Conservation (phyloP, 2,329 filamentous ascomycete genomes). For the Laburnicola sp. region DNA sequence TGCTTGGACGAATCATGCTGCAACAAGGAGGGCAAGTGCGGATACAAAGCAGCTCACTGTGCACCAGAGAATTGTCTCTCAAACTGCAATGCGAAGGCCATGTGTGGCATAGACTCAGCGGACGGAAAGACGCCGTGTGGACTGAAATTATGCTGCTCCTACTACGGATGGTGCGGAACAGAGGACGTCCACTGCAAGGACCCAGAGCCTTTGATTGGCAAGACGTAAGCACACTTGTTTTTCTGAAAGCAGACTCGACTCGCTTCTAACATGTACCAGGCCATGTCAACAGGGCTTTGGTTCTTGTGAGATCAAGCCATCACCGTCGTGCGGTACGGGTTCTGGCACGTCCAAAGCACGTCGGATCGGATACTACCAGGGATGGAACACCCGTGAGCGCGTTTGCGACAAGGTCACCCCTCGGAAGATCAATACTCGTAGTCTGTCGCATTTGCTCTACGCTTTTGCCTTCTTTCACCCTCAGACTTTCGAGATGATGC, state of each 20-base stretch:
- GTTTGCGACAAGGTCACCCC: conserved; percentile 41
- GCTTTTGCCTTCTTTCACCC: conserved; percentile 33
- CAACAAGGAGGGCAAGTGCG: conserved; percentile 17
- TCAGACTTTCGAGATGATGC: conserved; percentile 25
- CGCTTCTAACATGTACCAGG: no score
- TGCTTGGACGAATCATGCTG: conserved; percentile 15
- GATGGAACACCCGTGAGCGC: conserved; percentile 23
- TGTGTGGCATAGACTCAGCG: conserved; percentile 38
- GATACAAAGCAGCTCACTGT: conserved; percentile 14
- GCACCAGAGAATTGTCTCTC: conserved; percentile 5
- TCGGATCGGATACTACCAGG: conserved; percentile 45
- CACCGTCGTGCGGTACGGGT: conserved; percentile 29
- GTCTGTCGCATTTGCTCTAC: conserved; percentile 41
- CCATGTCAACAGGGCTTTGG: conserved; percentile 46
- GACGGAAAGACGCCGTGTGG: conserved; percentile 6
- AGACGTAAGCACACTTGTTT: no score
- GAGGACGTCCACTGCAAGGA: conserved; percentile 7
- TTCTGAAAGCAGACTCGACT: neutral
- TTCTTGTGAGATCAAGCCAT: conserved; percentile 27
- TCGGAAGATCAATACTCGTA: conserved; percentile 36
- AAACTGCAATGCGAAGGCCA: conserved; percentile 41
- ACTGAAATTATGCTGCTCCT: conserved; percentile 21
- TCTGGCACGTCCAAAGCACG: conserved; percentile 31
- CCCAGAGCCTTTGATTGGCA: neutral
- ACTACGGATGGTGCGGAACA: conserved; percentile 22